A percentile compares a stretch with the other conserved stretches of the same genome.
Conservation (phyloP, 179 eudicot genomes). For the Gypsophila paniculata region DNA sequence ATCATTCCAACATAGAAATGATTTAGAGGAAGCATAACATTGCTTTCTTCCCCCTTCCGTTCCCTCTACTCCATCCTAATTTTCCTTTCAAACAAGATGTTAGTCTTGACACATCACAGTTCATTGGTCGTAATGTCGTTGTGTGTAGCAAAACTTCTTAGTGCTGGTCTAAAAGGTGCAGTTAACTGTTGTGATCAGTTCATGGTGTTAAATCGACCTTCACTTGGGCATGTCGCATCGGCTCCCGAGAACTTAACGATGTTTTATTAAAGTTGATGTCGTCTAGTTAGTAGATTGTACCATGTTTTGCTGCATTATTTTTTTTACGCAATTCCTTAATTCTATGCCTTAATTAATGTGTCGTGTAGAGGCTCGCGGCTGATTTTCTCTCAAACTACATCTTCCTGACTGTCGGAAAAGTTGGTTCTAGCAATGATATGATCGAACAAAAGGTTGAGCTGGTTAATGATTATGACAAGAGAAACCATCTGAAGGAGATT, state of each 20-base stretch:
- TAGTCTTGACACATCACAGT: too few relatives aligned
- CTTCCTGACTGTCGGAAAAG: constrained; percentile 72
- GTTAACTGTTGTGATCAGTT: too few relatives aligned
- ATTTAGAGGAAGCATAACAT: too few relatives aligned
- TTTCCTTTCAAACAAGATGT: too few relatives aligned
- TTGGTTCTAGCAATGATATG: constrained; percentile 77
- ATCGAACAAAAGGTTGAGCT: constrained; percentile 60
- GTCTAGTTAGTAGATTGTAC: background rate
- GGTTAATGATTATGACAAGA: constrained; percentile 60
- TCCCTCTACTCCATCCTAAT: too few relatives aligned
- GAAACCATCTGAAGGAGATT: constrained; percentile 42
- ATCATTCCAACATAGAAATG: too few relatives aligned
- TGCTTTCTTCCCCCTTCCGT: too few relatives aligned
- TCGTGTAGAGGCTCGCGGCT: constrained; percentile 63
- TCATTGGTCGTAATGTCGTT: too few relatives aligned
- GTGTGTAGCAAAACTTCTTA: too few relatives aligned
- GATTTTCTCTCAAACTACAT: constrained; percentile 74
- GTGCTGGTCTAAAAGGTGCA: too few relatives aligned
- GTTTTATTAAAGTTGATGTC: background rate
- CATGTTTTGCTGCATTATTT: background rate
- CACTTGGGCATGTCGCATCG: background rate
- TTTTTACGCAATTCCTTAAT: background rate
- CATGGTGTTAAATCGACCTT: too few relatives aligned
- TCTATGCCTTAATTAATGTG: background rate
- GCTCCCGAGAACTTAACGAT: background rate